Evolutionary conservation across 345 rosid species (phyloP).

Genomic region (Moricandia moricandioides): DNA sequence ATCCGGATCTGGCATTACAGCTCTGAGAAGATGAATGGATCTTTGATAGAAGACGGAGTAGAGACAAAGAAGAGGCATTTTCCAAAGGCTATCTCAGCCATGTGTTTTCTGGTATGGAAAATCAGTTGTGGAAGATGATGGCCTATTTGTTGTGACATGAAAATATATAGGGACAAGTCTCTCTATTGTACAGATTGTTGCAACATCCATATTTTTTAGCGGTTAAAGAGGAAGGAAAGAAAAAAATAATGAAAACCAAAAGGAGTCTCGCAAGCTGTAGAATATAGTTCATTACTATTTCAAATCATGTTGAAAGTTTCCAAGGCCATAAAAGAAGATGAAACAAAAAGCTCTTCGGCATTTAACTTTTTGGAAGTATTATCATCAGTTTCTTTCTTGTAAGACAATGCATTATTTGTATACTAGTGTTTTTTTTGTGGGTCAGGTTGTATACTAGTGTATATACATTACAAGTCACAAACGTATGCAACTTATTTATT

Average conservation of each 20-base stretch:
- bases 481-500: too few species aligned
- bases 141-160: constrained; percentile 32
- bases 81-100: constrained; percentile 34
- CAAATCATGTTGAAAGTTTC: not conserved
- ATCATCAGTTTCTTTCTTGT: not conserved
- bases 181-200: constrained; percentile 39
- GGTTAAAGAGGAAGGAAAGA: not conserved
- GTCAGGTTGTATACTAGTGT: too few species aligned
- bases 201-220: constrained; percentile 30
- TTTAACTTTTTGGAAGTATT: not conserved
- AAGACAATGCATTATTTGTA: not conserved
- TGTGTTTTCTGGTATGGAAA: constrained; percentile 23
- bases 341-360: not conserved
- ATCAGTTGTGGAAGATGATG: constrained; percentile 14
- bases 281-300: not conserved
- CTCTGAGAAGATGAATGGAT: constrained; percentile 55
- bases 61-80: constrained; percentile 17
- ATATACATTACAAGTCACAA: too few species aligned
- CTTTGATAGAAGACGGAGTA: not conserved
- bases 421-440: too few species aligned
- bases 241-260: not conserved
- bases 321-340: not conserved
- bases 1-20: constrained; percentile 89
- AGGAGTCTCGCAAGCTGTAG: constrained; percentile 29
- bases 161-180: constrained; percentile 30